Conservation (phyloP, 1,284 basidiomycete genomes). For the Erythrobasidium hasegawianum region DNA sequence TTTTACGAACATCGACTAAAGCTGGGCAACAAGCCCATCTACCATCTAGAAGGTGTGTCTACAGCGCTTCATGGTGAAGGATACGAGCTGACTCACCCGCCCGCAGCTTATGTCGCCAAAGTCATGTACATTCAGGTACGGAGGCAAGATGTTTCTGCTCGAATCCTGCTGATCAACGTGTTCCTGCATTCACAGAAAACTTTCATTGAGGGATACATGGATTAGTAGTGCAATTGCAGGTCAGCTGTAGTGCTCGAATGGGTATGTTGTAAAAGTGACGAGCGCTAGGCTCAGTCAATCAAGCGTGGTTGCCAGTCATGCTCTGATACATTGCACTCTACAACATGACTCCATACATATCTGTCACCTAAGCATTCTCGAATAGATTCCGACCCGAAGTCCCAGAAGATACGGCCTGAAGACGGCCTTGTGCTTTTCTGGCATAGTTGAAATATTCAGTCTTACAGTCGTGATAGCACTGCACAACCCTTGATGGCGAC, state of each 20-base stretch:
- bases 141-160: not conserved
- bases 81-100: not conserved
- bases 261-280: too few species aligned
- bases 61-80: not conserved
- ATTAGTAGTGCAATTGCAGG: not conserved
- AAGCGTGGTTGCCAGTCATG: too few species aligned
- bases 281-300: too few species aligned
- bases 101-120: constrained; percentile 45
- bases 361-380: not conserved
- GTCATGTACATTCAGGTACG: constrained; percentile 43
- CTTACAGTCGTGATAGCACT: too few species aligned
- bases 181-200: constrained; percentile 13
- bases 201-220: constrained; percentile 33
- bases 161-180: not conserved
- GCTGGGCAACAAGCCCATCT: constrained; percentile 87
- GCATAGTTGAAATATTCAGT: too few species aligned
- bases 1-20: constrained; percentile 91
- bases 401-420: too few species aligned
- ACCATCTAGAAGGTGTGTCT: constrained; percentile 67
- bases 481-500: not conserved
- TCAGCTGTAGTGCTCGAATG: too few species aligned
- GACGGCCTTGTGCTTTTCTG: too few species aligned
- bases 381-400: too few species aligned
- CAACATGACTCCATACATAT: too few species aligned
- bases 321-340: too few species aligned